Conservation (phyloP, 768 basidiomycete genomes). For the Lentinula raphanica region DNA sequence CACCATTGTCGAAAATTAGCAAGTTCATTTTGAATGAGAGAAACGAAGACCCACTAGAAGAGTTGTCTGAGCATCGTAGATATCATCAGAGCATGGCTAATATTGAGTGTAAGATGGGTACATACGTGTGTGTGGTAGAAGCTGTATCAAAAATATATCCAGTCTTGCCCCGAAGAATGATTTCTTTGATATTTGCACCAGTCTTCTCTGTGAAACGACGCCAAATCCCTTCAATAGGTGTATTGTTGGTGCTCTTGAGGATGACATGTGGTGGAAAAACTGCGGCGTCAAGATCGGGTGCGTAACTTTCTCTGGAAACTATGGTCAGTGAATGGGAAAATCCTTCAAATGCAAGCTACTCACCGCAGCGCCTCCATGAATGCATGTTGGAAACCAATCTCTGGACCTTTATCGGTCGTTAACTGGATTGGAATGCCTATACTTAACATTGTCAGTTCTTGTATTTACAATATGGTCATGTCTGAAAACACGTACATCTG, state of each 20-base stretch:
- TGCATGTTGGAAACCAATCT: not conserved
- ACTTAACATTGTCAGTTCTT: too few relatives aligned
- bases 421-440: not conserved
- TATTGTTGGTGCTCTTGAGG: conserved; percentile 14
- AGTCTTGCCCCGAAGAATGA: conserved; percentile 9
- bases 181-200: conserved; percentile 14
- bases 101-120: not conserved
- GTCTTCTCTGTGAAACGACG: conserved; percentile 11
- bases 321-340: not conserved
- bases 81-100: not conserved
- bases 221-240: conserved; percentile 16
- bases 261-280: conserved; percentile 10
- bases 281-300: conserved; percentile 10
- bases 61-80: not conserved
- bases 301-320: not conserved
- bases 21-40: conserved; percentile 10
- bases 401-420: not conserved
- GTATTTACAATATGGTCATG: too few relatives aligned
- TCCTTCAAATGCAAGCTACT: not conserved
- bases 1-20: conserved; percentile 15
- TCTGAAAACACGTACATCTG: conserved; percentile 8
- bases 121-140: conserved; percentile 1
- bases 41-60: not conserved
- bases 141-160: conserved; percentile 8
- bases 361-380: not conserved